These are phyloP conservation scores for Pseudogymnoascus sp. DNA, from an alignment of 2,329 filamentous ascomycete species.

Conservation along the genomic window DNA sequence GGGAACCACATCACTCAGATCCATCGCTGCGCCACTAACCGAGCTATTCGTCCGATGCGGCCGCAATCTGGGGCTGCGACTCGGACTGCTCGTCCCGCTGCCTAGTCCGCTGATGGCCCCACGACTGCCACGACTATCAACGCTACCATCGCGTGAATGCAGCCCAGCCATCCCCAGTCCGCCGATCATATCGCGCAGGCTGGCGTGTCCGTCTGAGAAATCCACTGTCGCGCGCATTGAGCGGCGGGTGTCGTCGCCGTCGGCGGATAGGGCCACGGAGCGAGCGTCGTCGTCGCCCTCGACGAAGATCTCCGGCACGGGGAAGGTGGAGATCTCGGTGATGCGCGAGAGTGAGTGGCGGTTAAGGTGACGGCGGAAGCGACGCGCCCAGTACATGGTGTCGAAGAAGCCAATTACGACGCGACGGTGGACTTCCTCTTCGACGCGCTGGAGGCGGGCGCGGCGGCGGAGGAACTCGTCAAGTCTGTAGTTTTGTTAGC, in stretches of 20 bases:
- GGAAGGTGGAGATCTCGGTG: slow-evolving; percentile 67
- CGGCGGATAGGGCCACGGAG: slow-evolving; percentile 20
- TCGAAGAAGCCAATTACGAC: slow-evolving; percentile 94
- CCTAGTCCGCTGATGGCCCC: not conserved
- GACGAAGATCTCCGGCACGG: slow-evolving; percentile 82
- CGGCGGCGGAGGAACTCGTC: slow-evolving; percentile 91
- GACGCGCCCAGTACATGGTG: slow-evolving; percentile 74
- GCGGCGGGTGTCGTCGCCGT: slow-evolving; percentile 12
- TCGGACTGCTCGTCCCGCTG: not conserved
- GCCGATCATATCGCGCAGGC: slow-evolving; percentile 7
- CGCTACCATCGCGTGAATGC: not conserved
- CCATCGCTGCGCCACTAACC: not conserved
- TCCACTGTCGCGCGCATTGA: slow-evolving; percentile 17
- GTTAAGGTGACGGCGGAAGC: slow-evolving; percentile 68
- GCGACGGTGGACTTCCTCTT: slow-evolving; percentile 85
- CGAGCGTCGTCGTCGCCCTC: slow-evolving; percentile 57
- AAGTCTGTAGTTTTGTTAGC: slow-evolving; percentile 45
- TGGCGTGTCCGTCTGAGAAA: slow-evolving; percentile 14
- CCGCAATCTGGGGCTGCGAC: slow-evolving; percentile 1
- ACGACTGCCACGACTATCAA: not conserved
- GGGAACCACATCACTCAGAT: slow-evolving; percentile 11
- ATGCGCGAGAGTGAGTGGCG: slow-evolving; percentile 67
- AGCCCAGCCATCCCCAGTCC: not conserved
- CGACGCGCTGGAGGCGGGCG: slow-evolving; percentile 82
- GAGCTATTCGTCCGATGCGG: slow-evolving; percentile 8